These are phyloP conservation scores for Westerdykella aurantiaca DNA, from an alignment of 2,329 filamentous ascomycete species.

Conservation along the genomic window DNA sequence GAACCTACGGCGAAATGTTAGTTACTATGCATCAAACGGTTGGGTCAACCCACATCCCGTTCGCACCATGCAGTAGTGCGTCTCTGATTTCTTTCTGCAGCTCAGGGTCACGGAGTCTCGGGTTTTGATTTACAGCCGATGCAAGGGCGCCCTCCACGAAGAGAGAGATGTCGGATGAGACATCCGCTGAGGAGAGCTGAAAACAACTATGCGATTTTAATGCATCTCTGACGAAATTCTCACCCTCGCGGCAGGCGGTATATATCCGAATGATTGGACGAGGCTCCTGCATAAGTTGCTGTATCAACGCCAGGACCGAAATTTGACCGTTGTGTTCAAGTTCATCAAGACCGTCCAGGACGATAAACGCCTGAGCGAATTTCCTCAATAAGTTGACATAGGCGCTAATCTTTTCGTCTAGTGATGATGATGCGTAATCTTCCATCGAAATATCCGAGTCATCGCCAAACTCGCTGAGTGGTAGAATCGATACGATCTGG, in stretches of 20 bases:
- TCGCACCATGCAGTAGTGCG: constrained; percentile 8
- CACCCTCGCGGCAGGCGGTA: constrained; percentile 11
- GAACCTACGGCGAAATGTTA: constrained; percentile 17
- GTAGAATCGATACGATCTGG: constrained; percentile 7
- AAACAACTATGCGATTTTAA: constrained; percentile 4
- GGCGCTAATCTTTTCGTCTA: not conserved
- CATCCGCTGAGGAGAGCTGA: constrained; percentile 1
- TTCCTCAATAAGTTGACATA: constrained; percentile 2
- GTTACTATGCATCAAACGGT: not conserved
- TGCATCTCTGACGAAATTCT: constrained; percentile 2
- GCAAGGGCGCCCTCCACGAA: constrained; percentile 8
- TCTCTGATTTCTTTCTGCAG: constrained; percentile 9
- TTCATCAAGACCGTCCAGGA: constrained; percentile 17
- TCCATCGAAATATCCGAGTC: constrained; percentile 4
- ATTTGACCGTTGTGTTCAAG: constrained; percentile 5
- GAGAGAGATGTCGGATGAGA: constrained; percentile 6
- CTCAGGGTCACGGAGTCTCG: constrained; percentile 1
- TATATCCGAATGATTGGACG: constrained; percentile 6
- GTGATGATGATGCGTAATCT: not conserved
- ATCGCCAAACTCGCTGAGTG: constrained; percentile 7
- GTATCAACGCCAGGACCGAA: constrained; percentile 2
- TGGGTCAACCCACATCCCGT: constrained; percentile 14
- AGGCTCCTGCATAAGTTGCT: not conserved
- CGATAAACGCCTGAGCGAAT: constrained; percentile 3
- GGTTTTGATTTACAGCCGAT: not conserved